Evolutionary conservation across 2,329 filamentous ascomycete genomes (phyloP).

Genomic region (Pseudogymnoascus sp.): DNA sequence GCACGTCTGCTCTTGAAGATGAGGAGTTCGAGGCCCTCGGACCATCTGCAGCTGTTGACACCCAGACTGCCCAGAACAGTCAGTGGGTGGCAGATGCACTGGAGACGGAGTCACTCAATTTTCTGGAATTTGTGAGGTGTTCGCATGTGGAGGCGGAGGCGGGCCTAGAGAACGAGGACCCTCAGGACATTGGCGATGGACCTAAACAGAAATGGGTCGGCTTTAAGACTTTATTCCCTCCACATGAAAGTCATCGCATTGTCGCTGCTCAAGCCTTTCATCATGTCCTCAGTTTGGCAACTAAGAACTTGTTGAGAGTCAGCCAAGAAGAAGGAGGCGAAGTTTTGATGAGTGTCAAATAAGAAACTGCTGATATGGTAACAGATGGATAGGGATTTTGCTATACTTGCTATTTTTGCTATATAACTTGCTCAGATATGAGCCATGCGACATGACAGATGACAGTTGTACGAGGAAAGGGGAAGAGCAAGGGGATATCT

Average conservation of each 20-base stretch:
- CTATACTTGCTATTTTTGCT: conserved; percentile 9
- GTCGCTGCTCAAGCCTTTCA: conserved; percentile 69
- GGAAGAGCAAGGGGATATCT: neutral
- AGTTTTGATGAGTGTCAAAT: conserved; percentile 22
- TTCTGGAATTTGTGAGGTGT: conserved; percentile 48
- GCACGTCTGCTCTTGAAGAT: conserved; percentile 14
- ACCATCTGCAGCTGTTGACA: conserved; percentile 34
- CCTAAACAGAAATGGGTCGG: conserved; percentile 39
- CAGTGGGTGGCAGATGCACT: conserved; percentile 44
- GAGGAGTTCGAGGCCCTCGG: conserved; percentile 38
- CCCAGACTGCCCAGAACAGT: conserved; percentile 38
- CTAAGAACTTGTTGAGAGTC: conserved; percentile 53
- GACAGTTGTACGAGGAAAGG: neutral
- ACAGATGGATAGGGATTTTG: neutral
- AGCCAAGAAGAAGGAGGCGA: conserved; percentile 40
- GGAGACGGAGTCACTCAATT: conserved; percentile 52
- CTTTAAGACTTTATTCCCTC: conserved; percentile 63
- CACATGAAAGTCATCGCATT: conserved; percentile 38
- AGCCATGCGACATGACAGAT: neutral
- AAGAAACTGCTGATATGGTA: neutral
- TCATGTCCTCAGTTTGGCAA: conserved; percentile 63
- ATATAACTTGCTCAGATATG: neutral
- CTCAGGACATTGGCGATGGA: conserved; percentile 17
- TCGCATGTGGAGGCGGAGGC: conserved; percentile 31
- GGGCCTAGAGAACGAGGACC: conserved; percentile 25